Evolutionary conservation across 805 yeast species (phyloP), one percentile per base, ranked within the genome.

Genomic region (Teunomyces stri): DNA sequence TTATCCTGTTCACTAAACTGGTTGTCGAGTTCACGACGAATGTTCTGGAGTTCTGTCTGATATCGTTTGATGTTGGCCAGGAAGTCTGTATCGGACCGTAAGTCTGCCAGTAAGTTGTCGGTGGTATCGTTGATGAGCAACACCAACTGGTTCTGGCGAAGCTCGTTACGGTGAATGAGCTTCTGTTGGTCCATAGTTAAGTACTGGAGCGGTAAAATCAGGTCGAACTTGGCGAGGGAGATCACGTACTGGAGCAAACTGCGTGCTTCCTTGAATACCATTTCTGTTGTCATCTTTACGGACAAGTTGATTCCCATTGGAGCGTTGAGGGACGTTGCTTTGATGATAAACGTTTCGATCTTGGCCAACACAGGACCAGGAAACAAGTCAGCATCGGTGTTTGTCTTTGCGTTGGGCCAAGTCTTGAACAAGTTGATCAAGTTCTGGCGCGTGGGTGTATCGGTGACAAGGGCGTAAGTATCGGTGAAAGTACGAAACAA

Each of bases 401-500:
- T 60, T 20, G 75, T 68, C 39, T 60, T 57, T 13, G 68, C 72
- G 12, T 52, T 53, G 36, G 61, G 49, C 77, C 77, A 72, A 5
- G 76, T 71, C 44, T 67, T 65, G 58, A 70, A 72, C 48, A 72
- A 56, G 51, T 69, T 69, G 45, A 71, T 70, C 50, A 72, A 56
- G 48, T 59, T 56, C 50, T 68, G 75, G 49, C 77, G 56, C 13
- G 75, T 69, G 15, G 62, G 57, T 1, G 68, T 65, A 52, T 72
- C 75, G 31, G 71, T 64, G 39, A 70, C 74, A 37, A 71, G 59
- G 44, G 65, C 55, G 53, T 70, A 72, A 2, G 72, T 62, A 45
- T 69, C 74, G 3, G 73, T 65, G 55, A 70, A 72, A 39, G 59
- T 57, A 44, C 59, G 59, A 56, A 62, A 70, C 35, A 72, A 53